Conservation (phyloP, 2,329 filamentous ascomycete genomes). For the Exophiala xenobiotica region DNA sequence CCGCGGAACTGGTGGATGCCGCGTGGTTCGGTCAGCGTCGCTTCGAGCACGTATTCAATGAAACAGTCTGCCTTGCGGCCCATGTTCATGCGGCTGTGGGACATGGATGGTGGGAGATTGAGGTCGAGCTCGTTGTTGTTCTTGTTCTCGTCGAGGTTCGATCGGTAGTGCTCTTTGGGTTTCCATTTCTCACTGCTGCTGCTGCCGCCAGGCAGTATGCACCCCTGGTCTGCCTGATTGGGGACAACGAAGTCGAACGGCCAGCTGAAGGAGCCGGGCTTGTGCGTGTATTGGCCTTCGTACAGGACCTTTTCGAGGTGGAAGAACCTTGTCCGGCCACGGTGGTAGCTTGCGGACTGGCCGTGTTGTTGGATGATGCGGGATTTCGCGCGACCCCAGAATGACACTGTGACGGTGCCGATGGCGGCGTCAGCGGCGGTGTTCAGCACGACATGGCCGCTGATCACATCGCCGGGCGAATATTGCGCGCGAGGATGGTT, state of each 20-base stretch:
- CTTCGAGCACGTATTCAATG: conserved; percentile 28
- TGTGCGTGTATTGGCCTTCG: conserved; percentile 27
- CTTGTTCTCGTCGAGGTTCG: conserved; percentile 11
- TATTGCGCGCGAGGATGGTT: conserved; percentile 14
- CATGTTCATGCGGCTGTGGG: conserved; percentile 18
- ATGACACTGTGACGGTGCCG: conserved; percentile 21
- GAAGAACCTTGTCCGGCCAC: conserved; percentile 25
- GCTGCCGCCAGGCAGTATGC: conserved; percentile 14
- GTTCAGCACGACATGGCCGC: conserved; percentile 21
- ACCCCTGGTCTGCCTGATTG: conserved; percentile 17
- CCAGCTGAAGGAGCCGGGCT: conserved; percentile 26
- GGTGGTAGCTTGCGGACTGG: conserved; percentile 20
- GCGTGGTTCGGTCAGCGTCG: conserved; percentile 24
- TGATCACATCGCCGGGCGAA: conserved; percentile 25
- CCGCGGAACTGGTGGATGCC: conserved; percentile 22
- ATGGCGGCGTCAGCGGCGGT: conserved; percentile 24
- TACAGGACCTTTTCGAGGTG: conserved; percentile 21
- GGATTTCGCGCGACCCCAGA: conserved; percentile 28
- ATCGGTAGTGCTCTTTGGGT: conserved; percentile 20
- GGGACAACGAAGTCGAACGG: conserved; percentile 25
- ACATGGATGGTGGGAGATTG: conserved; percentile 23
- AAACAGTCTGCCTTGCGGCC: conserved; percentile 21
- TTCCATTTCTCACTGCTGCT: conserved; percentile 29
- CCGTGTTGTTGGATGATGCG: conserved; percentile 25
- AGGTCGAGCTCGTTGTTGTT: conserved; percentile 18